These are phyloP conservation scores for Cichorium intybus DNA, from an alignment of 140 eudicot genomes.

Conservation along the genomic window DNA sequence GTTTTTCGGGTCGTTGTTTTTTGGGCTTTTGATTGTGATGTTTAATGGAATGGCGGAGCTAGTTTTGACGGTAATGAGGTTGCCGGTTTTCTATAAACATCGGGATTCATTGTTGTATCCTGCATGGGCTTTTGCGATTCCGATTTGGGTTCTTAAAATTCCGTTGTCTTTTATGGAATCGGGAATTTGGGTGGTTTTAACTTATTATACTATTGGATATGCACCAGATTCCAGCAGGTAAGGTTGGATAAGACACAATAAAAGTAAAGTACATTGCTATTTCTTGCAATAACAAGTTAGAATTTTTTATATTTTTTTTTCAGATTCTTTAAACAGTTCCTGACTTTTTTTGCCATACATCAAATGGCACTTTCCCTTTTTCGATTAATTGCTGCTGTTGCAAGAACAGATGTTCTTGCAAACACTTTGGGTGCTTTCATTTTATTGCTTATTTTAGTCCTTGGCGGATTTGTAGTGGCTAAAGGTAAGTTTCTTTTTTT, in stretches of 20 bases:
- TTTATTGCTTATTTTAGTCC: constrained; percentile 40
- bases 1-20: constrained; percentile 50
- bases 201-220: constrained; percentile 62
- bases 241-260: too few relatives aligned
- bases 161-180: constrained; percentile 55
- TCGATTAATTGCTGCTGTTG: constrained; percentile 47
- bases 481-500: constrained; percentile 30
- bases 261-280: neutral
- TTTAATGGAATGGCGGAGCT: constrained; percentile 59
- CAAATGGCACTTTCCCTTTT: constrained; percentile 55
- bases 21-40: constrained; percentile 46
- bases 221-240: constrained; percentile 59
- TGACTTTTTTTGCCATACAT: constrained; percentile 45
- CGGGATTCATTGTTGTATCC: constrained; percentile 47
- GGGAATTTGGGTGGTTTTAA: constrained; percentile 44
- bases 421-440: constrained; percentile 42
- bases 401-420: constrained; percentile 53
- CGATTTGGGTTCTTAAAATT: constrained; percentile 39
- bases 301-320: constrained; percentile 7
- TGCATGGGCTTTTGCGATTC: constrained; percentile 53
- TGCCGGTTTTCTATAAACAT: constrained; percentile 47
- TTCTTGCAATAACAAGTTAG: too few relatives aligned
- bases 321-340: constrained; percentile 47
- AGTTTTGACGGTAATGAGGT: constrained; percentile 38
- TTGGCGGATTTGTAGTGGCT: constrained; percentile 62